Evolutionary conservation across 169 alveolate genomes (phyloP).

Genomic region (Pseudocohnilembus persalinus): DNA sequence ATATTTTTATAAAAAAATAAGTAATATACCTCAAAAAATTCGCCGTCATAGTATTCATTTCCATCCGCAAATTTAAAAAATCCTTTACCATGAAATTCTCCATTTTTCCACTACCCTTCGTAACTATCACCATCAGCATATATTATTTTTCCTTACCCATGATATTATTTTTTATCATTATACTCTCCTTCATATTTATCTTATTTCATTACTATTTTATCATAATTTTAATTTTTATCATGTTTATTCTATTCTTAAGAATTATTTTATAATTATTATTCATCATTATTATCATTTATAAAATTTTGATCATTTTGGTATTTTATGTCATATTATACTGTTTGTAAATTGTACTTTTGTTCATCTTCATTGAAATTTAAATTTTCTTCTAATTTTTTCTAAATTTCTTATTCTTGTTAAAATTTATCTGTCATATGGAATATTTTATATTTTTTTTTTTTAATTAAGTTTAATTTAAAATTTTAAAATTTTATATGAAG

Average conservation of each 20-base stretch:
- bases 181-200: neutral
- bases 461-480: too few relatives aligned
- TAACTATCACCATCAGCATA: neutral
- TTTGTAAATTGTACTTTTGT: neutral
- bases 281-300: neutral
- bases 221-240: neutral
- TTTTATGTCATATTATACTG: neutral
- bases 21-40: neutral
- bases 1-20: too few relatives aligned
- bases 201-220: neutral
- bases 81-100: neutral
- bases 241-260: neutral
- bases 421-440: too few relatives aligned
- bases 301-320: neutral
- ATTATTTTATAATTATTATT: too few relatives aligned
- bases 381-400: too few relatives aligned
- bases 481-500: too few relatives aligned
- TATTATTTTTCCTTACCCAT: neutral
- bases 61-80: neutral
- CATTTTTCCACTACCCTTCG: neutral
- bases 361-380: too few relatives aligned
- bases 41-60: neutral
- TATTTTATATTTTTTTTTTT: too few relatives aligned
- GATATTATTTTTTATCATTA: neutral
- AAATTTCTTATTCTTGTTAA: too few relatives aligned